phyloP scores from a whole-genome alignment of 73 alveolate species.

The Vitrella brassicaformis region DNA sequence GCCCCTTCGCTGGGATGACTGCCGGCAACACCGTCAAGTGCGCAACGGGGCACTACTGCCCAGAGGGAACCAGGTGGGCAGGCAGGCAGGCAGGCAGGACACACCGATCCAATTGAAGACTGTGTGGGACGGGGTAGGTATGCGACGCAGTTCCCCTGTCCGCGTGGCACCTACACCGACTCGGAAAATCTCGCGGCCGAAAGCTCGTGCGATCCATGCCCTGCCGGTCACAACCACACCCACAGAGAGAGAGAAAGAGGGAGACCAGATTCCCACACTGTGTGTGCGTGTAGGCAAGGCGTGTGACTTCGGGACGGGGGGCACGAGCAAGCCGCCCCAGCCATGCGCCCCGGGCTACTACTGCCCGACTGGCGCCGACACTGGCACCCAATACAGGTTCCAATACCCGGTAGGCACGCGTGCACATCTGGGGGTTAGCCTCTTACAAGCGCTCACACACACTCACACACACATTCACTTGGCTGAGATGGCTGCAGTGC shows the following conservation, averaged over 20 bases:
- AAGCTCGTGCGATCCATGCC: constrained; percentile 49
- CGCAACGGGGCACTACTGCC: constrained; percentile 51
- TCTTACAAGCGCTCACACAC: constrained; percentile 21
- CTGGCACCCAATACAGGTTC: constrained; percentile 7
- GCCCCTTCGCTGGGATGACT: constrained; percentile 15
- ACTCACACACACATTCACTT: no score
- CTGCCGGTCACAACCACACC: no score
- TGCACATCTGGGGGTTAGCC: constrained; percentile 49
- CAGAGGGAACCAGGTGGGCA: constrained; percentile 16
- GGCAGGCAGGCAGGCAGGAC: no score
- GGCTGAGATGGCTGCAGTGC: constrained; percentile 42
- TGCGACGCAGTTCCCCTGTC: no score
- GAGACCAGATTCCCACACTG: no score
- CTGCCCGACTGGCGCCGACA: constrained; percentile 33
- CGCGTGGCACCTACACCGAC: constrained; percentile 52
- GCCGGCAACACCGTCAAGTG: no score
- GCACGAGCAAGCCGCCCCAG: no score
- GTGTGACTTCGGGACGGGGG: no score
- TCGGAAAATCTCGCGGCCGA: constrained; percentile 26
- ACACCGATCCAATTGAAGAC: no score
- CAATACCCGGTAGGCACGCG: constrained; percentile 43
- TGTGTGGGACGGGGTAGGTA: no score
- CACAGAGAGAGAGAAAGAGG: no score
- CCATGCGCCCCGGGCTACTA: constrained; percentile 45
- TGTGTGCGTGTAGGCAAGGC: no score